Percentiles rank a stretch among this genome's conserved stretches.
These are phyloP conservation scores for Ceratobasidium sp. DNA, from an alignment of 1,284 basidiomycete genomes.

Conservation along the genomic window DNA sequence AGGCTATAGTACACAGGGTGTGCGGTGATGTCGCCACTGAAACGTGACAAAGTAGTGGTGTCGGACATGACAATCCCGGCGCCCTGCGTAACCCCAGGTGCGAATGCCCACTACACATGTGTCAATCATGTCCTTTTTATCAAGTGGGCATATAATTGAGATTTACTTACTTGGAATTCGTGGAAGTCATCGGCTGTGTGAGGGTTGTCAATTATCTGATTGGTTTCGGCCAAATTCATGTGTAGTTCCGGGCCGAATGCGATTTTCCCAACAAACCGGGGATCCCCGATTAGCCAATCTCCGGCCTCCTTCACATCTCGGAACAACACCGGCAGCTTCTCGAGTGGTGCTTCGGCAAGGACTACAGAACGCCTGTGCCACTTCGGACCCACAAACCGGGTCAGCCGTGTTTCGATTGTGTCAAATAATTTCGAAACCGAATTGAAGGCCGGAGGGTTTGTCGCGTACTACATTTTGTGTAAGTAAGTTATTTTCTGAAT, in stretches of 20 bases:
- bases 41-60: neutral
- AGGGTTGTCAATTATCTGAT: neutral
- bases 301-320: neutral
- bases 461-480: slow-evolving; percentile 3
- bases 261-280: slow-evolving; percentile 2
- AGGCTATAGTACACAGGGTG: slow-evolving; percentile 9
- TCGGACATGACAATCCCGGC: slow-evolving; percentile 1
- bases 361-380: neutral
- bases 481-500: slow-evolving; percentile 1
- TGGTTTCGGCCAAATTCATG: neutral
- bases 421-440: neutral
- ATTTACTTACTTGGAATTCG: slow-evolving; percentile 11
- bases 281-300: slow-evolving; percentile 2
- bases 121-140: no score
- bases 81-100: no score
- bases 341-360: neutral
- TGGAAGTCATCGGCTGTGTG: neutral
- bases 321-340: neutral
- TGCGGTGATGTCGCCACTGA: neutral
- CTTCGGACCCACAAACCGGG: slow-evolving; percentile 4
- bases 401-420: neutral
- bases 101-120: no score
- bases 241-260: neutral
- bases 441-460: neutral
- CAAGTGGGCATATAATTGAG: no score